Evolutionary conservation across 2,329 filamentous ascomycete species (phyloP), one percentile per base, ranked within the genome.

Genomic region (Aspergillus piperis): DNA sequence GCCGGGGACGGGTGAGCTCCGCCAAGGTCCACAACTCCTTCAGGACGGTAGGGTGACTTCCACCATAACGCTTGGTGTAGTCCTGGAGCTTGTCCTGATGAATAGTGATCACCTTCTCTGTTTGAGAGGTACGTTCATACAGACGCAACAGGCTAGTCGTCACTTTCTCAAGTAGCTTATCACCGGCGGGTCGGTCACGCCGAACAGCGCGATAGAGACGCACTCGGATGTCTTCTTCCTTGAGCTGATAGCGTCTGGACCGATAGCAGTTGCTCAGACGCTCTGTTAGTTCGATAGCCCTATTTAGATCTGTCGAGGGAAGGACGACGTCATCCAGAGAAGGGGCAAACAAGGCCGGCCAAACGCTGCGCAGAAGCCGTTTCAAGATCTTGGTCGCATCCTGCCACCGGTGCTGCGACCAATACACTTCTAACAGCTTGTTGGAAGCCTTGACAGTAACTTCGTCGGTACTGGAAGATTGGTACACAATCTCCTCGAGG

Each of bases 301-400:
- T 75, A 10, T 81, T 75, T 1, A 77, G 67, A 59, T 81, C 75
- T 0, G 72, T 73, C 1, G 72, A 67, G 0, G 81, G 78, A 36
- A 82, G 71, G 0, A 71, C 71, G 1, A 83, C 78, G 56, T 81
- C 77, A 32, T 80, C 65, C 57, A 80, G 69, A 0, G 78, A 80
- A 17, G 72, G 71, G 11, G 78, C 73, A 50, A 83, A 77, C 57
- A 84, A 74, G 0, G 77, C 76, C 1, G 77, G 74, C 82, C 82
- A 84, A 3, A 79, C 76, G 5, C 74, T 72, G 41, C 76, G 74
- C 30, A 84, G 68, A 8, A 81, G 77, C 21, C 71, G 71, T 54
- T 81, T 80, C 38, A 83, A 74, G n/a, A 81, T 69, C 1, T 70
- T 74, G 23, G 79, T 78, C 3, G 81, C 80, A 57, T 83, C 79